phyloP scores from a whole-genome alignment of 257 asterid genomes.

The Solanum appendiculatum region DNA sequence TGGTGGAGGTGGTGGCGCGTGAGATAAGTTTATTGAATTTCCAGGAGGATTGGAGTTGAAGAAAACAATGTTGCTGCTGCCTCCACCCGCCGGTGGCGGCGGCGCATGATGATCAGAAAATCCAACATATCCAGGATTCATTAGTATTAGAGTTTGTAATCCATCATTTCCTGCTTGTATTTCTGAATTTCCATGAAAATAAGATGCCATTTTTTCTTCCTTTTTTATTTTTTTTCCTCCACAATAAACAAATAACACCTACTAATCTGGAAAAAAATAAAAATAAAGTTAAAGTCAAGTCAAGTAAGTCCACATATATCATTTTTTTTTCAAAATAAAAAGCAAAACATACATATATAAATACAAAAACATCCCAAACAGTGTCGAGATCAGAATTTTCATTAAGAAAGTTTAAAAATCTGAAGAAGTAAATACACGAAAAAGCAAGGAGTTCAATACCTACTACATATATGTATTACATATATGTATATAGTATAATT shows the following conservation, averaged over 20 bases:
- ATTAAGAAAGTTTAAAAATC: not conserved
- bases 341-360: not conserved
- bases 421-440: not conserved
- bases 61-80: constrained; percentile 54
- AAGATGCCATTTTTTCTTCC: constrained; percentile 51
- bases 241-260: constrained; percentile 10
- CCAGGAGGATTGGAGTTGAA: constrained; percentile 45
- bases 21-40: constrained; percentile 13
- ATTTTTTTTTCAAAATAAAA: not conserved
- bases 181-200: constrained; percentile 80
- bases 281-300: not conserved
- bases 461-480: not conserved
- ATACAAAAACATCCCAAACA: not conserved
- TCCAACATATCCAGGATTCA: constrained; percentile 87
- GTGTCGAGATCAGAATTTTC: accelerated
- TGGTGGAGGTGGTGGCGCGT: constrained; percentile 51
- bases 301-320: not conserved
- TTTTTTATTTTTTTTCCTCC: not conserved
- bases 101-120: constrained; percentile 47
- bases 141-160: constrained; percentile 74
- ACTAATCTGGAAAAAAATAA: not conserved
- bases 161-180: constrained; percentile 70
- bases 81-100: constrained; percentile 9
- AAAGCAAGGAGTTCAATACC: not conserved
- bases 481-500: not conserved